Base-by-base conservation (phyloP, 2,329 filamentous ascomycete genomes). In the Monosporascus ibericus region DNA sequence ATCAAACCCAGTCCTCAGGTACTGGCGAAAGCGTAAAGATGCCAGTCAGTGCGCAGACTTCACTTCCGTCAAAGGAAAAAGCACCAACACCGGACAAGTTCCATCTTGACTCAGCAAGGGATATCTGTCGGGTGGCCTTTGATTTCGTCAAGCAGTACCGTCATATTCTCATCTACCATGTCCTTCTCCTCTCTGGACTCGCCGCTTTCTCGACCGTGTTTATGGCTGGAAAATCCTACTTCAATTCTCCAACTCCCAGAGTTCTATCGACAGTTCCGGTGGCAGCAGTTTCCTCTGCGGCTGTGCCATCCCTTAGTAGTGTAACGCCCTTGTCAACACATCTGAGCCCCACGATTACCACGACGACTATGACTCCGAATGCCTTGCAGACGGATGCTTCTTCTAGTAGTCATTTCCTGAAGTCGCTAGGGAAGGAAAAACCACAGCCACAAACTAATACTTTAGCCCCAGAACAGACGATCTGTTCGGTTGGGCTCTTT, bases 401-500 rank as follows among this genome's bases (percentile, higher is more conserved):
- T 9, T 62, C 66, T 18, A 71, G 67, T 34, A 68, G 64, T 47
- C 61, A 74, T 37, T 65, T 69, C 20, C 71, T 75, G 36, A 66
- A 73, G 20, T 70, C 72, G 39, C 71, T 75, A 15, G 67, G 72
- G 42, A 70, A 69, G 44, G 73, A 73, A 51, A 70, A 63, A 34
- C 56, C 63, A 4, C 63, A 65, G 47, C 55, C 52, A 42, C 52
- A 53, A 18, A 53, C 60, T 25, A 47, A 58, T 20, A 60, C 65
- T 17, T 44, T 59, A 17, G 60, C 68, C 30, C 55, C 62, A 25
- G 65, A 66, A 53, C 66, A 64, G 48, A 64, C 65, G 6, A 58
- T 73, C n/a, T 81, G 77, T 63, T 72, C 72, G 2, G 76, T 73
- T 14, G 70, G 76, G 51, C 60, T 75, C 15, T 62, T 72, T 53